phyloP scores from a whole-genome alignment of 352 stramenopile species.

The Phytophthora citricola region DNA sequence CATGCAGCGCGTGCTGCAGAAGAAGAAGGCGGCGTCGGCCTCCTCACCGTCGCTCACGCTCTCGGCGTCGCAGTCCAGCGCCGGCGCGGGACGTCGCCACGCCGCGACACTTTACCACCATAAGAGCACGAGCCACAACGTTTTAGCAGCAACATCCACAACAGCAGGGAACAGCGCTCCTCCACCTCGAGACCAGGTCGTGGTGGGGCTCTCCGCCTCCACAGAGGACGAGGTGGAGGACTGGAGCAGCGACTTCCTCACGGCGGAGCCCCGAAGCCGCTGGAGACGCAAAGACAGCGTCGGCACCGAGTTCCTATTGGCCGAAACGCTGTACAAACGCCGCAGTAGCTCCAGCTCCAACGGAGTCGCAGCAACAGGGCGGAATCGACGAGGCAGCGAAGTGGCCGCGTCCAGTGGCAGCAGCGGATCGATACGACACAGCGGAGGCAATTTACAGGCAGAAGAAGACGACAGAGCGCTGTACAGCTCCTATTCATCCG shows the following conservation, averaged over 20 bases:
- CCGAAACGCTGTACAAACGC: constrained; percentile 33
- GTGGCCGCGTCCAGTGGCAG: constrained; percentile 19
- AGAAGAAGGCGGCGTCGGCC: constrained; percentile 28
- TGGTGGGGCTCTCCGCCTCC: constrained; percentile 74
- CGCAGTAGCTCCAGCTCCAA: constrained; percentile 45
- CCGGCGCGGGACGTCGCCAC: constrained; percentile 14
- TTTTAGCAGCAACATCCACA: neutral
- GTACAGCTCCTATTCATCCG: constrained; percentile 33
- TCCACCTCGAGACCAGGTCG: constrained; percentile 56
- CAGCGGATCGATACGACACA: constrained; percentile 25
- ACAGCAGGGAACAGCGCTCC: neutral
- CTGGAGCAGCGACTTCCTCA: constrained; percentile 73
- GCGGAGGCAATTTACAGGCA: constrained; percentile 18
- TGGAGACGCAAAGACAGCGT: constrained; percentile 53
- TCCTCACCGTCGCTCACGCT: constrained; percentile 18
- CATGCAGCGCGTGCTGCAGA: constrained; percentile 43
- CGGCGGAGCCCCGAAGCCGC: constrained; percentile 8
- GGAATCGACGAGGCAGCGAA: constrained; percentile 27
- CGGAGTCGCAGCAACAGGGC: constrained; percentile 6
- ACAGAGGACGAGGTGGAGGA: constrained; percentile 78
- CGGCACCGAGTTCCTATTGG: constrained; percentile 26
- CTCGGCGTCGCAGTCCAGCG: constrained; percentile 9
- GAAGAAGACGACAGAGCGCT: constrained; percentile 31
- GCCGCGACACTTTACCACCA: constrained; percentile 25
- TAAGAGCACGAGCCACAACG: constrained; percentile 13